Base-by-base conservation (phyloP, 2,329 filamentous ascomycete species). In the Helotiales sp. region DNA sequence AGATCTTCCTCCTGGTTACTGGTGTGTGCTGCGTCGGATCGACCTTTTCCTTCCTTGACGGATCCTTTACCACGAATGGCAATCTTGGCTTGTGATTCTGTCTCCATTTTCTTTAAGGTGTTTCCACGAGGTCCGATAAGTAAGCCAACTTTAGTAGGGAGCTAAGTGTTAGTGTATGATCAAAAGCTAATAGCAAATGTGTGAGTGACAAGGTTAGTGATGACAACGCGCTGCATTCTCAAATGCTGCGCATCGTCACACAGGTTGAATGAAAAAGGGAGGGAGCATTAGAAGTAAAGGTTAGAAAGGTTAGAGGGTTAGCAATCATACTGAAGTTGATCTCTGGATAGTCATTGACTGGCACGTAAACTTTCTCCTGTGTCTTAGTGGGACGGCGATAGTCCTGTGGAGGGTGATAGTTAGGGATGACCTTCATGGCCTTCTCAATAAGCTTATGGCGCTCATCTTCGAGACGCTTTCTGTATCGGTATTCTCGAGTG, bases 311-410 rank as follows among this genome's bases (percentile, higher is more conserved):
- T 88, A 87, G 86, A 92, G 91, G 92, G 91, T 96, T 96, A 96
- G 93, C 88, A 93, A 95, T 93, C 93, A 93, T 97, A 99, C 95
- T 99, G 91, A 99, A 99, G 89, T 99, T 99, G 88, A 99, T 98
- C 79, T 99, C 95, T 83, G 95, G 95, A 77, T 99, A 99, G 79
- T 99, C 95, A 86, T 99, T 99, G 81, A 99, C 95, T 75, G 95
- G 95, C 76, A 99, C 95, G 76, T 99, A 99, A 89, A 99, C 96
- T 84, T 99, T 99, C 84, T 99, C 95, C 79, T 99, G 95, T 74
- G 95, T 99, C 89, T 99, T 99, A 75, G 93, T 98, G 63, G 95
- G 95, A 71, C 95, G 91, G 76, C 95, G 91, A 77, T 99, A 99
- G 76, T 99, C 95, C 83, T 93, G 91, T 59, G 95, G 95, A 71